Evolutionary conservation across 345 rosid species (phyloP), one percentile per base, ranked within the genome.

Genomic region (Clarkia xantiana): DNA sequence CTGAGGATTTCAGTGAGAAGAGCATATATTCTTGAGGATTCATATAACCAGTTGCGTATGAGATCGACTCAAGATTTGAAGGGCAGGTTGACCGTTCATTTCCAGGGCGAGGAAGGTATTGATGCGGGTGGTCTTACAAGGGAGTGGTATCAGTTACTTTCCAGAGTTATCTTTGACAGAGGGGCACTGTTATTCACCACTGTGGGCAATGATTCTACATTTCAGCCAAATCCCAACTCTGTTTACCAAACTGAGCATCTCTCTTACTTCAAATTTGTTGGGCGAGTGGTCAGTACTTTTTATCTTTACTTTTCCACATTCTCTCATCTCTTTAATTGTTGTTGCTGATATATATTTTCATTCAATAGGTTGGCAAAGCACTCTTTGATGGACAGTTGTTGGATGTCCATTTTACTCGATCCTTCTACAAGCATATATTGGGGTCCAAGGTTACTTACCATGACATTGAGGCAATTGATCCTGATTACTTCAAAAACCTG

Each of bases 121-220:
- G 98, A 91, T 74, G 98, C 98, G 0, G 96, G 98, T 67, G 98
- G 98, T 51, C 96, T 91, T 62, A 86, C 98, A 45, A 81, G 98
- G 76, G 98, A 91, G 71, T 91, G 98, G 98, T 91, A 91, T 71
- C 98, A 91, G 67, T 67, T 86, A 58, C 61, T 91, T 52, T 91
- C 98, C 59, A 78, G 96, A 67, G 96, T 91, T 69, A 83, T 86
- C 53, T 89, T 89, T 62, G 97, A 89, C 77, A 89, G 72, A 69
- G 95, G 95, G 50, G 90, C 97, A 57, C 65, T 91, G 41, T 89
- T 91, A 53, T 91, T 91, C 59, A 86, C 98, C 34, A 91, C 96
- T 1, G 98, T 91, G 55, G 96, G 98, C 63, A 91, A 91, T 71
- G 96, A 91, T 41, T 83, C 86, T 6, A 91, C 98, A 9, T 91